Base-by-base conservation (phyloP, 352 stramenopile genomes). In the Halophytophthora batemanensis region DNA sequence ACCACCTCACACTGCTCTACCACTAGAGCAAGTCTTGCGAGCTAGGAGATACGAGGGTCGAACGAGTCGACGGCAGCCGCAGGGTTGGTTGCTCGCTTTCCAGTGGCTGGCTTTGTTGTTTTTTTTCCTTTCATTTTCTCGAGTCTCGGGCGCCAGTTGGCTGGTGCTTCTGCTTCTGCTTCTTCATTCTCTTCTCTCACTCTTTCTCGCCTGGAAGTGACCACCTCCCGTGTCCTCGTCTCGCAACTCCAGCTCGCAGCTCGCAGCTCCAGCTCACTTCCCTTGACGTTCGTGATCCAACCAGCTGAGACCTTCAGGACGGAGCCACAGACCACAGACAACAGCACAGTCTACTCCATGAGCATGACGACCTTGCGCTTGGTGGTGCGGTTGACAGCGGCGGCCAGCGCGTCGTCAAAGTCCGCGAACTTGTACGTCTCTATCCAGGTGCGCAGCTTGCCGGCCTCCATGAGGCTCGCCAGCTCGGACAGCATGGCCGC, bases 351-450 rank as follows among this genome's bases (percentile, higher is more conserved):
- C 55, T 87, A 92, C 53, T 92, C 77, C 78, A 92, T 89, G 36
- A 90, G 67, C 62, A 92, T 33, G 15, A 92, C 81, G 51, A 92
- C 61, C 74, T 92, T 92, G 55, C 81, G 81, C 72, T 89, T 92
- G 44, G 78, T 92, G 57, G 77, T 82, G 63, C 81, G 81, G 71
- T 86, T 82, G 22, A 92, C 70, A 41, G 74, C 72, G 23, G 77
- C 77, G 34, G 65, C 66, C 56, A 92, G 67, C 29, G 81, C 81
- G 57, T 88, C 74, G 53, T 90, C 81, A 59, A 92, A 92, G 67
- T 92, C 78, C 44, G 61, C 64, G 52, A 92, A 88, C 74, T 87
- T 87, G 76, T 90, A 90, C 65, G 81, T 92, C 64, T 90, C 58
- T 80, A 92, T 87, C 78, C 79, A 92, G 19, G 78, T 87, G 49